Percentiles rank a stretch among this genome's conserved stretches.
These are phyloP conservation scores for Malus hybrid DNA, from an alignment of 331 rosid species.

Conservation along the genomic window DNA sequence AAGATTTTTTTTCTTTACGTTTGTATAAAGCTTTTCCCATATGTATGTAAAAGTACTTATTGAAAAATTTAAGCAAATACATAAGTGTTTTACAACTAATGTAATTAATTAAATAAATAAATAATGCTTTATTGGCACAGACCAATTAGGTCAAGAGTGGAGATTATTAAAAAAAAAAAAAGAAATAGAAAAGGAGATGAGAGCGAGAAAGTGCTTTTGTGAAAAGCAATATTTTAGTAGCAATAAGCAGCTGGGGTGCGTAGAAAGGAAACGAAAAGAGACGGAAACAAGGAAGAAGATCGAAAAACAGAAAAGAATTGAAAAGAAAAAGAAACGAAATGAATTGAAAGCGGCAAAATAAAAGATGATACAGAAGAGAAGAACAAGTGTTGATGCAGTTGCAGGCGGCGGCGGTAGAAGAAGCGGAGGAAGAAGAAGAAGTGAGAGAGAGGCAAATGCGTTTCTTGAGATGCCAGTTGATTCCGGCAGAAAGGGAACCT, in stretches of 20 bases:
- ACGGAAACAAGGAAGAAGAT: neutral
- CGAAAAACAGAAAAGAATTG: slow-evolving; percentile 6
- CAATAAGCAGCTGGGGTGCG: neutral
- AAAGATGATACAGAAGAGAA: slow-evolving; percentile 31
- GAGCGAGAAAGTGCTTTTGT: slow-evolving; percentile 9
- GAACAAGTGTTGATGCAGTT: slow-evolving; percentile 20
- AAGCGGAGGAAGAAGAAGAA: neutral
- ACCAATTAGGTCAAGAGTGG: neutral
- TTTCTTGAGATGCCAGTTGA: slow-evolving; percentile 61
- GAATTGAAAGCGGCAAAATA: slow-evolving; percentile 12
- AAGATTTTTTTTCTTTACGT: no score
- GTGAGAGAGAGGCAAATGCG: slow-evolving; percentile 14
- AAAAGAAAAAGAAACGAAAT: neutral
- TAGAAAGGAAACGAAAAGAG: slow-evolving; percentile 6
- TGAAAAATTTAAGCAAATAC: no score
- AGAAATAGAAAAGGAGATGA: neutral
- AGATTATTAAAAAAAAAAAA: neutral
- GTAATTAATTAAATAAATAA: no score
- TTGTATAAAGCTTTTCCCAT: no score
- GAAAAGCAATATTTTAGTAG: slow-evolving; percentile 17
- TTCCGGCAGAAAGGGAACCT: slow-evolving; percentile 71
- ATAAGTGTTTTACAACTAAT: no score
- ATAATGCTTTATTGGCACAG: no score
- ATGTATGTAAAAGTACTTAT: no score
- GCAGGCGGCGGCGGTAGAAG: neutral